Base-by-base conservation (phyloP, 495 filamentous ascomycete genomes). In the Neurospora sp. region DNA sequence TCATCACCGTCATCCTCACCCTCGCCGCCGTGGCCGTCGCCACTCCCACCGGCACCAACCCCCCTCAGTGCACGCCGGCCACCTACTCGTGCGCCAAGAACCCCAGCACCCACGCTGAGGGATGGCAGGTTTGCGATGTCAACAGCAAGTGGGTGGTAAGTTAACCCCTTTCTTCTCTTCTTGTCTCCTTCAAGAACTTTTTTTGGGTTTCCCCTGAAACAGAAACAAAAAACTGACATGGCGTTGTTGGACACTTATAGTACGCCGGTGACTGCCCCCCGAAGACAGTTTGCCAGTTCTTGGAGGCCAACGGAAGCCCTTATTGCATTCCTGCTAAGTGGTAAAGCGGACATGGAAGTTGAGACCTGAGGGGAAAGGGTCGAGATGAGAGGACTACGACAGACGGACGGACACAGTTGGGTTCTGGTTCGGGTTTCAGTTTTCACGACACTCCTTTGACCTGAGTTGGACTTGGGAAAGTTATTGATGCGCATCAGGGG, bases 51-150 rank as follows among this genome's bases (percentile, higher is more conserved):
- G 48, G 48, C n/a, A 41, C 61, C 11, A 27, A 38, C 22, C 31
- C 18, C 4, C n/a, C 5, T 39, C 38, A 68, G n/a, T 79, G 78
- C 76, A 79, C 70, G 68, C 76, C 78, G 27, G 74, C 68, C 38
- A 78, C 74, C 40, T 80, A 79, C 70, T 48, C 69, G 6, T 79
- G 78, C 72, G 71, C 74, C 53, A 40, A 35, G 73, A 71, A 78
- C 73, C 48, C 68, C 14, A 48, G 38, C 59, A 69, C 41, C 6
- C 38, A 68, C 27, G 16, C 16, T 5, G 38, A 46, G 10, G 79
- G 79, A 39, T 81, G 80, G 80, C 39, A 78, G 41, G 77, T 79
- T 14, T 81, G 80, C 46, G 73, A 75, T 69, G 69, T 71, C 11
- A 35, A n/a, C 6, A 27, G 65, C 22, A 20, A 61, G 20, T 80